Base-by-base conservation (phyloP, 2,329 filamentous ascomycete species). In the Botrytis paeoniae region DNA sequence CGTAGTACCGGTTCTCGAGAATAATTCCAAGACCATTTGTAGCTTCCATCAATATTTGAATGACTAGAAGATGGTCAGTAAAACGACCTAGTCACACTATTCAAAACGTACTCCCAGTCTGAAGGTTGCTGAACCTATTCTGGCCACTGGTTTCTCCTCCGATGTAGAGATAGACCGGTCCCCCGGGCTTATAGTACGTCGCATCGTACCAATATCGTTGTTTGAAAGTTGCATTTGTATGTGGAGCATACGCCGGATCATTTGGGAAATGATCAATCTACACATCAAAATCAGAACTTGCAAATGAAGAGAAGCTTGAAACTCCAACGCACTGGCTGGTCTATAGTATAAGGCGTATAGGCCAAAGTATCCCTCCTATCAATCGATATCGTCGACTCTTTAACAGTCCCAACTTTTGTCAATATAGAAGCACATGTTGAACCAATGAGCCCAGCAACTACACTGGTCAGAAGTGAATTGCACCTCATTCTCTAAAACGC, bases 131-230 rank as follows among this genome's bases (percentile, higher is more conserved):
- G 37, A 84, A 81, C 12, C 79, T 73, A 68, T 73, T 79, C 57
- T 83, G 81, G 6, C 81, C 85, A 48, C 78, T 79, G 2, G 82
- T 80, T 76, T 87, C 86, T 54, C 86, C 86, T 12, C 81, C 81
- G 76, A 87, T 84, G 75, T 84, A 86, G 12, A 86, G 76, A 74
- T 84, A 84, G 0, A 87, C 82, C 2, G 85, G 87, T 0, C 86
- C 86, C 29, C 87, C 86, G 20, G 86, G 82, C 75, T 85, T 83
- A 77, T 88, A 89, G 78, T 87, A 87, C 0, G 83, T 83, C 8
- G 83, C 81, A 75, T 86, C 86, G 63, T 88, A 85, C 77, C 85
- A 88, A 78, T 87, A 89, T 64, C 86, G 83, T 78, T 88, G 86
- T 68, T 83, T 82, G 78, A 88, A 89, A 1, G 86, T 89, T 29